Conservation (phyloP, 805 yeast genomes). For the Lipomyces chichibuensis region DNA sequence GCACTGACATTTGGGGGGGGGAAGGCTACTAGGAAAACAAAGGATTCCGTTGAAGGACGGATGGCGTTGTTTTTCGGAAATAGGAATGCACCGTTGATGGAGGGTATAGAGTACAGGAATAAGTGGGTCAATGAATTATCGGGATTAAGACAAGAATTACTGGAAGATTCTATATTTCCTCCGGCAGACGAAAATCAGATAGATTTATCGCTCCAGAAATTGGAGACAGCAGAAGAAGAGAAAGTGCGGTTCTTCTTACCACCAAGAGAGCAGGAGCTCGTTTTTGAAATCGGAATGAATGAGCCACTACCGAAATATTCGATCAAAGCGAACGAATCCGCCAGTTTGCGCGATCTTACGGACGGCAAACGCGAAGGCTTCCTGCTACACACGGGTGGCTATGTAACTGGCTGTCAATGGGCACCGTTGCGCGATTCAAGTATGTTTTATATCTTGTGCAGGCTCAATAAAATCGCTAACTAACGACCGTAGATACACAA, state of each 20-base stretch:
- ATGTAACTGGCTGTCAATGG: constrained; percentile 30
- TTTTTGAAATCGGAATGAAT: constrained; percentile 11
- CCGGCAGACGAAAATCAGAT: neutral
- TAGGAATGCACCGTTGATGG: neutral
- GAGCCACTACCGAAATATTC: constrained; percentile 2
- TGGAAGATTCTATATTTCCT: constrained; percentile 6
- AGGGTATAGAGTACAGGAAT: constrained; percentile 17
- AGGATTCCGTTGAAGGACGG: constrained; percentile 12
- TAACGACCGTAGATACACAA: constrained; percentile 12
- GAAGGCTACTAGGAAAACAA: neutral
- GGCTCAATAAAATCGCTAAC: neutral
- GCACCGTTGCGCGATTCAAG: constrained; percentile 25
- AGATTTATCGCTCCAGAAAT: neutral
- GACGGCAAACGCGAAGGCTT: constrained; percentile 19
- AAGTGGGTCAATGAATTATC: constrained; percentile 28
- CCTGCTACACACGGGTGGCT: constrained; percentile 27
- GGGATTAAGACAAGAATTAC: neutral
- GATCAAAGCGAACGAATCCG: neutral
- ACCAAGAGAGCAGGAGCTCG: neutral
- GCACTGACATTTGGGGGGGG: neutral
- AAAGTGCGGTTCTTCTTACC: neutral
- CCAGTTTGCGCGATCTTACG: neutral
- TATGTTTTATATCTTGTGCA: neutral
- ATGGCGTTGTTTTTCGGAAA: constrained; percentile 19
- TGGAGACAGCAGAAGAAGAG: neutral